Evolutionary conservation across 1,139 yeast species (phyloP).

Genomic region (Meyerozyma guilliermondii): DNA sequence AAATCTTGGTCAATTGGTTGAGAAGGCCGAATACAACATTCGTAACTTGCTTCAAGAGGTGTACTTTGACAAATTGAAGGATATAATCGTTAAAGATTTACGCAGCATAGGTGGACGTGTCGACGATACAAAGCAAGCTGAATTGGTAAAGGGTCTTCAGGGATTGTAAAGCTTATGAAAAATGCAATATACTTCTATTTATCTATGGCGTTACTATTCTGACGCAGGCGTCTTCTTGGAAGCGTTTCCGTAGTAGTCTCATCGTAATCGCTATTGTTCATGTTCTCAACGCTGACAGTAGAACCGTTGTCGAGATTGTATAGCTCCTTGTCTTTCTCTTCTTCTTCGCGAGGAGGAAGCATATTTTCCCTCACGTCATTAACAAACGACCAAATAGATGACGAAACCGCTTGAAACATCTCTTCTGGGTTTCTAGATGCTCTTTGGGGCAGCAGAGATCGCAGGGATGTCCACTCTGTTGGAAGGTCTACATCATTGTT

Average conservation of each 20-base stretch:
- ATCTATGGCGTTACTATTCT: neutral
- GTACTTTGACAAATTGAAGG: slow-evolving; percentile 91
- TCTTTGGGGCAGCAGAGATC: neutral
- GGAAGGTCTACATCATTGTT: neutral
- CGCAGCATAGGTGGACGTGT: slow-evolving; percentile 48
- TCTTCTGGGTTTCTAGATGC: slow-evolving; percentile 18
- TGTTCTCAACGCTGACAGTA: slow-evolving; percentile 14
- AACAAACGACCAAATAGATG: slow-evolving; percentile 44
- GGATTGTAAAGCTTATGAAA: slow-evolving; percentile 18
- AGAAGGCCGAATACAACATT: slow-evolving; percentile 83
- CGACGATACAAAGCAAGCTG: slow-evolving; percentile 42
- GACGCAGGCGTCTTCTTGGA: slow-evolving; percentile 1
- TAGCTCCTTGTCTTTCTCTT: slow-evolving; percentile 11
- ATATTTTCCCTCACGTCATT: slow-evolving; percentile 39
- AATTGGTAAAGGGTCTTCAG: slow-evolving; percentile 47
- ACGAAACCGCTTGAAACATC: slow-evolving; percentile 38
- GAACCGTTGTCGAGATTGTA: slow-evolving; percentile 29
- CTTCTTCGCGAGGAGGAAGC: slow-evolving; percentile 31
- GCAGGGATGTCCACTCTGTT: neutral
- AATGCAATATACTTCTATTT: neutral
- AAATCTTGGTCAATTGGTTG: slow-evolving; percentile 80
- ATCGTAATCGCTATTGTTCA: slow-evolving; percentile 13
- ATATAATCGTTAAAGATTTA: slow-evolving; percentile 64
- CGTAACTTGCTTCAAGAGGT: slow-evolving; percentile 88
- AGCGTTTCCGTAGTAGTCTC: neutral